Conservation (phyloP, 1,284 basidiomycete genomes). For the Cutaneotrichosporon sp. region DNA sequence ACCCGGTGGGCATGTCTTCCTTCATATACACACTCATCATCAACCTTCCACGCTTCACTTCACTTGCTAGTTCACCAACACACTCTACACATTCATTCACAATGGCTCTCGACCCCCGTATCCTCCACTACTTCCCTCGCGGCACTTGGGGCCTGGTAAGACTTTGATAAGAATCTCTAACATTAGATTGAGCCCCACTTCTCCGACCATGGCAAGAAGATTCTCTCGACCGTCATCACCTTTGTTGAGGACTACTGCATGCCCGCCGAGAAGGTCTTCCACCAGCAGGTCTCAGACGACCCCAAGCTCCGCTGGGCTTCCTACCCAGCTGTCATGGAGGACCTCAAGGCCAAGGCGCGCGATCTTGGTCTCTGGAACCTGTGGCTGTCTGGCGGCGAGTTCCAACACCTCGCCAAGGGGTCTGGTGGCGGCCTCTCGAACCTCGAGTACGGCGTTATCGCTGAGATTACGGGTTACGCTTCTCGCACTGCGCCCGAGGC, state of each 20-base stretch:
- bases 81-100: conserved; percentile 1
- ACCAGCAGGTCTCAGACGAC: conserved; percentile 78
- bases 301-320: conserved; percentile 77
- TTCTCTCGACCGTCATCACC: conserved; percentile 73
- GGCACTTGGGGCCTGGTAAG: conserved; percentile 34
- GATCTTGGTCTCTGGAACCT: conserved; percentile 92
- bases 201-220: conserved; percentile 81
- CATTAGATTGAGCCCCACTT: conserved; percentile 83
- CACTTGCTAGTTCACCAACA: neutral
- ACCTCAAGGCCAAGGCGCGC: conserved; percentile 85
- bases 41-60: neutral
- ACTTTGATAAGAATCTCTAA: neutral
- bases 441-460: conserved; percentile 93
- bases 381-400: conserved; percentile 90
- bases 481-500: conserved; percentile 79
- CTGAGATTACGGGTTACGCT: conserved; percentile 84
- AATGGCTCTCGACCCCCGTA: conserved; percentile 26
- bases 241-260: conserved; percentile 89
- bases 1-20: neutral
- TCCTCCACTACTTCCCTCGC: conserved; percentile 29
- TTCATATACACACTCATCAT: neutral
- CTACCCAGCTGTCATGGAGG: conserved; percentile 74
- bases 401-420: conserved; percentile 62
- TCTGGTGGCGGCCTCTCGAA: conserved; percentile 86
- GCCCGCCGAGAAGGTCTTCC: conserved; percentile 74